Conservation (phyloP, 1,284 basidiomycete genomes). For the Neonothopanus nambi region DNA sequence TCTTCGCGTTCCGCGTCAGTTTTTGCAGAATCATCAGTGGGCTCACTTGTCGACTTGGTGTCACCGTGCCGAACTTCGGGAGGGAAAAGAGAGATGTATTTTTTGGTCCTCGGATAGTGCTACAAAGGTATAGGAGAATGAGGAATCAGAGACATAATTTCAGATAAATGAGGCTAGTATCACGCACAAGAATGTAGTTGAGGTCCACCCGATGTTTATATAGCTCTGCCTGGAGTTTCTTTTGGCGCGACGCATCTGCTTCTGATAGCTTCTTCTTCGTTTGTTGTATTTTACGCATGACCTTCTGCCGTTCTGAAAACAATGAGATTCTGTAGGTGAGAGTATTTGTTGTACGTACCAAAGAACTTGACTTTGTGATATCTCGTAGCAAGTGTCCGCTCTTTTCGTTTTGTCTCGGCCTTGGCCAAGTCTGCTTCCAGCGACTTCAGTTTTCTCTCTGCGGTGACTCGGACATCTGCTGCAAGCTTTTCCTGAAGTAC, state of each 20-base stretch:
- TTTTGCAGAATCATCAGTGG: conserved; percentile 11
- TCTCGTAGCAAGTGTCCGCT: conserved; percentile 67
- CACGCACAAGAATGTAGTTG: conserved; percentile 79
- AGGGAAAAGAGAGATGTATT: conserved; percentile 87
- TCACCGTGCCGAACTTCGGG: conserved; percentile 53
- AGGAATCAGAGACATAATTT: too few species aligned
- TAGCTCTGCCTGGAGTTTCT: conserved; percentile 52
- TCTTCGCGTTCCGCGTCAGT: conserved; percentile 59
- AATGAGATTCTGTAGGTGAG: not conserved
- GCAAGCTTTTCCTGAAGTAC: conserved; percentile 66
- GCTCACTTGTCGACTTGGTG: conserved; percentile 14
- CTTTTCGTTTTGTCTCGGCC: conserved; percentile 61
- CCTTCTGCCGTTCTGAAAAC: conserved; percentile 75
- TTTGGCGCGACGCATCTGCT: conserved; percentile 28
- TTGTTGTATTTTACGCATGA: conserved; percentile 71
- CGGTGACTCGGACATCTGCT: conserved; percentile 74
- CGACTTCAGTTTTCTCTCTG: conserved; percentile 73
- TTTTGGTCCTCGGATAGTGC: conserved; percentile 81
- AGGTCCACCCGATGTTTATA: conserved; percentile 71
- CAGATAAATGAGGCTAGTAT: too few species aligned
- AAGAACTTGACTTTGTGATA: conserved; percentile 93
- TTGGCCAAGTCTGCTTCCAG: conserved; percentile 75
- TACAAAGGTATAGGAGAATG: conserved; percentile 26
- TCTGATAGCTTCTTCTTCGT: conserved; percentile 49
- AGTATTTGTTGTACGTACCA: conserved; percentile 47